These are phyloP conservation scores for Suhomyces canberraensis DNA, from an alignment of 805 yeast species.

Conservation along the genomic window DNA sequence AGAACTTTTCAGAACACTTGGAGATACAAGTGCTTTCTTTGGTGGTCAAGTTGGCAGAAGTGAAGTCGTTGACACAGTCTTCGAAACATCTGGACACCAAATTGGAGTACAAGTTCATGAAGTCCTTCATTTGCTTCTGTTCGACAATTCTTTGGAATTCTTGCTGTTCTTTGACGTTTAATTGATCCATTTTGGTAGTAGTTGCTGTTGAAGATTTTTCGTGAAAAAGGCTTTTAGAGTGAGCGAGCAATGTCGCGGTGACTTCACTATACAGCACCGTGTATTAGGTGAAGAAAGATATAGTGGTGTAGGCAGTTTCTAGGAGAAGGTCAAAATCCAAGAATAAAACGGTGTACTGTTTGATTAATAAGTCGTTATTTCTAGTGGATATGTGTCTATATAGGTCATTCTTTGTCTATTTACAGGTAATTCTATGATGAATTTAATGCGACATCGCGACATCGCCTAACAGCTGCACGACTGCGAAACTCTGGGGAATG, in stretches of 20 bases:
- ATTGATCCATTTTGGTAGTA: slow-evolving; percentile 74
- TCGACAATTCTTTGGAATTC: slow-evolving; percentile 94
- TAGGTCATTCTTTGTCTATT: no score
- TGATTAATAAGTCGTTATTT: no score
- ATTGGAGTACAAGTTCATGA: slow-evolving; percentile 94
- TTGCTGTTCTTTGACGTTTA: slow-evolving; percentile 94
- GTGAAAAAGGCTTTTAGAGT: no score
- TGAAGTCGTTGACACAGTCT: slow-evolving; percentile 98
- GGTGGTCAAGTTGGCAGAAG: slow-evolving; percentile 79
- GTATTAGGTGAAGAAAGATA: not conserved
- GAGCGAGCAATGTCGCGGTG: no score
- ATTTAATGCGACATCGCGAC: not conserved
- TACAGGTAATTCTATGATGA: not conserved
- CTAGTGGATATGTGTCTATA: no score
- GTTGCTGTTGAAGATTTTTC: slow-evolving; percentile 1
- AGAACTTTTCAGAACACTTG: slow-evolving; percentile 95
- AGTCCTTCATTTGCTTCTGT: slow-evolving; percentile 97
- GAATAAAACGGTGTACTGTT: no score
- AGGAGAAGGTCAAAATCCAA: no score
- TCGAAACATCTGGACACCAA: slow-evolving; percentile 95
- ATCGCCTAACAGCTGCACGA: slow-evolving; percentile 29
- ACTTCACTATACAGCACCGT: no score
- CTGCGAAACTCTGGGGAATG: slow-evolving; percentile 74
- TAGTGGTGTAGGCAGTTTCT: not conserved
- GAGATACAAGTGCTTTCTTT: slow-evolving; percentile 84